Percentiles rank a stretch among this genome's conserved stretches.
These are phyloP conservation scores for Populus simonii DNA, from an alignment of 345 rosid species.

Conservation along the genomic window DNA sequence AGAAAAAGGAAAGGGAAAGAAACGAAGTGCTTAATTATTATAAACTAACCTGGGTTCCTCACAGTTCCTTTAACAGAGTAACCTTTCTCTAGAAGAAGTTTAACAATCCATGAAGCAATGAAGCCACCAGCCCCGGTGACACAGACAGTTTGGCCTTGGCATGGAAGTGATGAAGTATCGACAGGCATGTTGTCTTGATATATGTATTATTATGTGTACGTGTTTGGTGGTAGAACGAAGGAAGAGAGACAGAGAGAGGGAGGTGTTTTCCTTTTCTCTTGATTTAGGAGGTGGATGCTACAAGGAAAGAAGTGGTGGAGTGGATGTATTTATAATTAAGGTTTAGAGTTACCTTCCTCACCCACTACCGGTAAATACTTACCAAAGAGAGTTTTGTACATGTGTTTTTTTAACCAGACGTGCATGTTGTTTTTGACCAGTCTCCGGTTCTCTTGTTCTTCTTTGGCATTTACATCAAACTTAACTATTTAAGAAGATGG, in stretches of 20 bases:
- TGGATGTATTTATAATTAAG: background rate
- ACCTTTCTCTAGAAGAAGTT: slow-evolving; percentile 72
- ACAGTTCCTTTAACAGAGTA: slow-evolving; percentile 82
- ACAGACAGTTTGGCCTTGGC: slow-evolving; percentile 61
- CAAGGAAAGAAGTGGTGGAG: background rate
- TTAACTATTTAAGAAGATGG: too few relatives aligned
- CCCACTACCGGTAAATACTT: background rate
- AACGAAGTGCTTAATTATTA: background rate
- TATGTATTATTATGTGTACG: background rate
- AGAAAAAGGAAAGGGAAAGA: background rate
- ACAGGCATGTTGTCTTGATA: slow-evolving; percentile 14
- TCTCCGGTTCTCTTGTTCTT: background rate
- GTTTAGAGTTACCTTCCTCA: background rate
- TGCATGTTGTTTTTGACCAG: background rate
- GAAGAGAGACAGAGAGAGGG: background rate
- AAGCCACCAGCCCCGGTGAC: slow-evolving; percentile 99
- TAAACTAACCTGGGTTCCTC: slow-evolving; percentile 65
- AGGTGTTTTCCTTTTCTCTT: background rate
- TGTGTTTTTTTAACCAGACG: too few relatives aligned
- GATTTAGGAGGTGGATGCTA: background rate
- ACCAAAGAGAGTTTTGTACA: background rate
- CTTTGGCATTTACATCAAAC: too few relatives aligned
- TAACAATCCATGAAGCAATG: slow-evolving; percentile 96
- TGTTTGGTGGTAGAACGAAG: background rate
- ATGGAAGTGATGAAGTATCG: slow-evolving; percentile 28